Base-by-base conservation (phyloP, 2,329 filamentous ascomycete species). In the Penicillium hordei region DNA sequence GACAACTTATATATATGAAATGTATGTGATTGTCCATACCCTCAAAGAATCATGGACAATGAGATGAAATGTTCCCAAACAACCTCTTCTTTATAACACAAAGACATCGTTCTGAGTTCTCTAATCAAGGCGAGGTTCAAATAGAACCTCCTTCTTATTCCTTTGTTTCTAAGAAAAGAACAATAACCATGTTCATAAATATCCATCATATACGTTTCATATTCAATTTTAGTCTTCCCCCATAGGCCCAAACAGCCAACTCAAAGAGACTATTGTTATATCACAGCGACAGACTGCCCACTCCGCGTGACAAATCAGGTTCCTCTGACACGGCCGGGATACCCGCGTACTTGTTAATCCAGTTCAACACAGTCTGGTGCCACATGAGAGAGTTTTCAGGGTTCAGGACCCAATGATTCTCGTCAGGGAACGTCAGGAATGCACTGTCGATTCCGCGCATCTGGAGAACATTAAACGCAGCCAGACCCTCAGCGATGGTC, bases 351-450 rank as follows among this genome's bases (percentile, higher is more conserved):
- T 79, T 79, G 69, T 86, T 86, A 64, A 89, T 85, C 86, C 90
- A 97, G 55, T 85, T 85, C 31, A 97, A 71, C 17, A 97, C 92
- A 57, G 91, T 89, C 55, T 84, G 84, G 69, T 97, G 92, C 94
- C 94, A 97, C 21, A 95, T 82, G 19, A 97, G 78, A 4, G 87
- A 89, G 73, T 97, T 97, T 76, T 97, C 93, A 0, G 89, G 90
- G 72, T 96, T 96, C 53, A 96, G 71, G 4, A 97, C 92, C 91
- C 91, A 89, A 66, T 90, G 87, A 50, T 87, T 86, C 74, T 91
- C 89, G 69, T 90, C 91, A 0, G 91, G 90, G 71, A 96, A 96
- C 21, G 86, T 88, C 64, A 96, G 70, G 63, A 96, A 85, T 63
- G 88, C 86, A 72, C 90, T 94, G 21, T 90, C 87, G 1, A 96